A percentile compares a stretch with the other conserved stretches of the same genome.
phyloP scores from a whole-genome alignment of 83 land plant genomes.

The Thuja plicata region DNA sequence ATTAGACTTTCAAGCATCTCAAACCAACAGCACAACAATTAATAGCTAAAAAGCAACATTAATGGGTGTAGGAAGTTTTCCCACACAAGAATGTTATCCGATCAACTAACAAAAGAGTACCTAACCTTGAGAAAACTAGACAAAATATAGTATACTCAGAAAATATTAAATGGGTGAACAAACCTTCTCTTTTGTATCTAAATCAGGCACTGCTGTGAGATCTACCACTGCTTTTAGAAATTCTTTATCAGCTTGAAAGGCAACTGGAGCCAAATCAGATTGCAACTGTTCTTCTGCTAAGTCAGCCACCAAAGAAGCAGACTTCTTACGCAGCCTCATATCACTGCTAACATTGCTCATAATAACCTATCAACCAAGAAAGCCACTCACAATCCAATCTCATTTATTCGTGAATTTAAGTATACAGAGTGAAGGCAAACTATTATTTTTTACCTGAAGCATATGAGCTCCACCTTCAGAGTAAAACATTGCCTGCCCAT shows the following conservation, averaged over 20 bases:
- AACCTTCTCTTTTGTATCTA: constrained; percentile 79
- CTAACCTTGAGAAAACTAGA: not conserved
- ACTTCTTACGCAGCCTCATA: constrained; percentile 54
- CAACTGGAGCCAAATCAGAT: constrained; percentile 5
- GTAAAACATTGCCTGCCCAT: constrained; percentile 73
- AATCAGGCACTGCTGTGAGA: constrained; percentile 38
- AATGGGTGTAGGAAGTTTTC: not conserved
- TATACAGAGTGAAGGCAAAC: not conserved
- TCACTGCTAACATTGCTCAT: constrained; percentile 48
- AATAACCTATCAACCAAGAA: constrained; percentile 38
- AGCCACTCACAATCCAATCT: not conserved
- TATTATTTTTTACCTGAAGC: constrained; percentile 48
- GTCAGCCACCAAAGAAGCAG: constrained; percentile 51
- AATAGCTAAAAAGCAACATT: not conserved
- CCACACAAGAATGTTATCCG: not conserved
- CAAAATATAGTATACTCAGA: constrained; percentile 2
- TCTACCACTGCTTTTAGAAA: constrained; percentile 65
- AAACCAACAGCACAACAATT: not conserved
- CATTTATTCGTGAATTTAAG: not conserved
- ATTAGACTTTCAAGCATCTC: not conserved
- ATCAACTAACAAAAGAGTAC: not conserved
- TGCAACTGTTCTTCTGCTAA: constrained; percentile 35
- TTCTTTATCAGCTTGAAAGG: constrained; percentile 24
- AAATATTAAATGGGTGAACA: not conserved
- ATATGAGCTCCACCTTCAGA: constrained; percentile 54